These are phyloP conservation scores for Polyporus tsugae DNA, from an alignment of 1,284 basidiomycete genomes.

Conservation along the genomic window DNA sequence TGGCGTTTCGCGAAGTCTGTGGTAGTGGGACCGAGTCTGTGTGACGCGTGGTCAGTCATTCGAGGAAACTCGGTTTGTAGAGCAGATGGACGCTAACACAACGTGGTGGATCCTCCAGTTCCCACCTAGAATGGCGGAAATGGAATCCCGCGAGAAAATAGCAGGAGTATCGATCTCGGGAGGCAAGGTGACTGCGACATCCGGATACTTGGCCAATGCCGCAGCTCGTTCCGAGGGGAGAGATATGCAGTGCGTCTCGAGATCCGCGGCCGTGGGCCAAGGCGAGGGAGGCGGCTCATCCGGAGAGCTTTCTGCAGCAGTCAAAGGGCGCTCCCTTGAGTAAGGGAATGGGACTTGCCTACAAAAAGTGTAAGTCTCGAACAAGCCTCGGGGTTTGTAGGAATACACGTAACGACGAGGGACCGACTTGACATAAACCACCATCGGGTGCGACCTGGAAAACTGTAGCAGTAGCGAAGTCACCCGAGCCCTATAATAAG, in stretches of 20 bases:
- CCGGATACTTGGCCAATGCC: constrained; percentile 1
- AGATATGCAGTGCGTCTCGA: not conserved
- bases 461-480: not conserved
- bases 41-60: not conserved
- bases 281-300: not conserved
- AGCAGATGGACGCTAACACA: not conserved
- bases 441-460: not conserved
- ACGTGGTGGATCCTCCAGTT: constrained; percentile 8
- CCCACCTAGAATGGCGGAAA: constrained; percentile 11
- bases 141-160: constrained; percentile 17
- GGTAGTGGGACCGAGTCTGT: not conserved
- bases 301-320: not conserved
- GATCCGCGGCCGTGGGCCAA: not conserved
- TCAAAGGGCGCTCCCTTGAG: not conserved
- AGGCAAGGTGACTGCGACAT: constrained; percentile 1
- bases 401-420: not conserved
- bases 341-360: not conserved
- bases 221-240: not conserved
- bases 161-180: not conserved
- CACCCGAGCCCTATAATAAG: not conserved
- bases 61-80: not conserved
- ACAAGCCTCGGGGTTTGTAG: too few relatives aligned
- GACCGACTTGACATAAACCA: not conserved
- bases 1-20: not conserved
- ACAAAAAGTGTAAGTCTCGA: not conserved